Conservation (phyloP, 768 basidiomycete genomes). For the Butyriboletus loyo region DNA sequence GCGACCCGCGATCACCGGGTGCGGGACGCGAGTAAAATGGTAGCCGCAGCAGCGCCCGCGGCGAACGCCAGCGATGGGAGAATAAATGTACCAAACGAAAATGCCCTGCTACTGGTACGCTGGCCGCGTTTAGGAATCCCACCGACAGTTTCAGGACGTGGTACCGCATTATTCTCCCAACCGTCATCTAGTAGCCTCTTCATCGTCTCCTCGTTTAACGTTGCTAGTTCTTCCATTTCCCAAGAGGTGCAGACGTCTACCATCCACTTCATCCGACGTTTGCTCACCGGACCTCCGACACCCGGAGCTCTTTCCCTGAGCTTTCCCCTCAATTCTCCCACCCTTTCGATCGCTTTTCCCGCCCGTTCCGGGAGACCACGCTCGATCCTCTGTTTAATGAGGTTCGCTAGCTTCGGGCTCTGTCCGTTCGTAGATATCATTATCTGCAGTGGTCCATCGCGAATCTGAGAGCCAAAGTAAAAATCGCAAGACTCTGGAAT, state of each 20-base stretch:
- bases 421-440: slow-evolving; percentile 96
- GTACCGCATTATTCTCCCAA: slow-evolving; percentile 69
- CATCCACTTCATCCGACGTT: slow-evolving; percentile 92
- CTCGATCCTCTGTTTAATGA: slow-evolving; percentile 72
- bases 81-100: slow-evolving; percentile 16
- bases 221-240: slow-evolving; percentile 77
- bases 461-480: slow-evolving; percentile 94
- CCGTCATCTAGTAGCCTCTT: slow-evolving; percentile 71
- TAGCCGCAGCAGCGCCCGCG: slow-evolving; percentile 41
- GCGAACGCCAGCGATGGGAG: slow-evolving; percentile 39
- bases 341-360: slow-evolving; percentile 74
- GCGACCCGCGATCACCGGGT: slow-evolving; percentile 24
- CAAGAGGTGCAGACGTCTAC: slow-evolving; percentile 80
- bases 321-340: slow-evolving; percentile 69
- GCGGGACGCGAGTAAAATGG: slow-evolving; percentile 30
- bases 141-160: slow-evolving; percentile 41
- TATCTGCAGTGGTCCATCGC: slow-evolving; percentile 87
- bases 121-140: slow-evolving; percentile 20
- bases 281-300: slow-evolving; percentile 72
- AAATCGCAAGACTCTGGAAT: slow-evolving; percentile 96
- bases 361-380: slow-evolving; percentile 63
- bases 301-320: slow-evolving; percentile 82
- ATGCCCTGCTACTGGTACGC: neutral
- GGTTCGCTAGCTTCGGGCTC: slow-evolving; percentile 85
- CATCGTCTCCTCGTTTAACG: slow-evolving; percentile 65